Evolutionary conservation across 768 basidiomycete genomes (phyloP).

Genomic region (Amanita rimosa): DNA sequence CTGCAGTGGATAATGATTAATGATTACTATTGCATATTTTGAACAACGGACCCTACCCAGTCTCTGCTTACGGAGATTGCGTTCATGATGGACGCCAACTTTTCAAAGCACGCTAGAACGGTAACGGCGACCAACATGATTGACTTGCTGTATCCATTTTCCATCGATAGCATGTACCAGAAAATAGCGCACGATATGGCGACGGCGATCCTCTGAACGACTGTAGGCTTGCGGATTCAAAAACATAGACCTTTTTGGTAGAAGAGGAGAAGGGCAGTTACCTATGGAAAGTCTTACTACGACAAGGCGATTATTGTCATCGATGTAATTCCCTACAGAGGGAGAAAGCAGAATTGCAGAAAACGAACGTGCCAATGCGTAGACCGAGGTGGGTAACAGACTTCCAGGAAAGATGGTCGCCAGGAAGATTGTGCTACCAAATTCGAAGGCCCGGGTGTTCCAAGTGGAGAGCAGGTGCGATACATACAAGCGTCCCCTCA

Average conservation of each 20-base stretch:
- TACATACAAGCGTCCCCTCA: conserved; percentile 10
- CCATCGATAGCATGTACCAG: conserved; percentile 7
- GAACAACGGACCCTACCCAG: conserved; percentile 13
- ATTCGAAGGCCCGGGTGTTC: conserved; percentile 20
- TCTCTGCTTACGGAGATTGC: conserved; percentile 17
- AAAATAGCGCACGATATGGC: conserved; percentile 14
- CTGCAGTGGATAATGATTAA: not conserved
- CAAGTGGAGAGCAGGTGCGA: conserved; percentile 20
- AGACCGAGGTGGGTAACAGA: conserved; percentile 16
- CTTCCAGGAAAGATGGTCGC: conserved; percentile 15
- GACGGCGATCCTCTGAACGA: conserved; percentile 13
- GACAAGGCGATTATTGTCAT: conserved; percentile 11
- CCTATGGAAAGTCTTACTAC: conserved; percentile 15
- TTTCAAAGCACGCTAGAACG: conserved; percentile 15
- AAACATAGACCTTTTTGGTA: not conserved
- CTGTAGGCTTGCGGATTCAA: conserved; percentile 1
- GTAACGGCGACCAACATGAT: conserved; percentile 5
- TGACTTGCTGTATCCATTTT: not conserved
- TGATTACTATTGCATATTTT: not conserved
- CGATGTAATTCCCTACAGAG: conserved; percentile 14
- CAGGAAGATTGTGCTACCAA: conserved; percentile 16
- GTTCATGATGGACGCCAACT: conserved; percentile 16
- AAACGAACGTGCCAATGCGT: conserved; percentile 14
- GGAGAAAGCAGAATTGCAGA: conserved; percentile 14
- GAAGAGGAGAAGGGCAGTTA: not conserved